Evolutionary conservation across 257 asterid species (phyloP).

Genomic region (Echites panduratus): DNA sequence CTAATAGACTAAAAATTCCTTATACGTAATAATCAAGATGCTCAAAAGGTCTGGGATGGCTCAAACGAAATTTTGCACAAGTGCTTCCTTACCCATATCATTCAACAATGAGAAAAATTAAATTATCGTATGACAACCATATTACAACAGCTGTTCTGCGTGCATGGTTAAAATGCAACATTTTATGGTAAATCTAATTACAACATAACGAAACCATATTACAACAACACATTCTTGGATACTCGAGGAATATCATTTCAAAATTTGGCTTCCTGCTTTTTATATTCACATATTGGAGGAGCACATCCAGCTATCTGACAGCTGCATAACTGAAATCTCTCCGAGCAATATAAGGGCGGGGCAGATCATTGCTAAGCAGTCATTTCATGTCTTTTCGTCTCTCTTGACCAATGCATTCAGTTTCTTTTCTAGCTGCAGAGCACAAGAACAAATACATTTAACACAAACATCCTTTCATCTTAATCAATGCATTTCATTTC

Average conservation of each 20-base stretch:
- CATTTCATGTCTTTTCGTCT: conserved; percentile 43
- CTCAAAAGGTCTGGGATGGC: not conserved
- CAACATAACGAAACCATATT: conserved; percentile 10
- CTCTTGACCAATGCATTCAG: conserved; percentile 35
- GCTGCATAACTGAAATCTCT: conserved; percentile 3
- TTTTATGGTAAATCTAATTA: not conserved
- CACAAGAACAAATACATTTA: not conserved
- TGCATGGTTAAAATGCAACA: not conserved
- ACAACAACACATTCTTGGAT: conserved; percentile 16
- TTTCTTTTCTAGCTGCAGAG: conserved; percentile 69
- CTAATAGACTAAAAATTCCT: not conserved
- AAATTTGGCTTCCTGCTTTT: conserved; percentile 21
- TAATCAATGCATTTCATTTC: too few relatives aligned
- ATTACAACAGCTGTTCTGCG: conserved; percentile 3
- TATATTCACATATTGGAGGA: conserved; percentile 23
- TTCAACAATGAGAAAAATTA: not conserved
- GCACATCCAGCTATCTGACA: conserved; percentile 6
- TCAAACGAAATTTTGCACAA: not conserved
- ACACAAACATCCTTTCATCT: too few relatives aligned
- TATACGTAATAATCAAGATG: not conserved
- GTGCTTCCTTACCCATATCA: not conserved
- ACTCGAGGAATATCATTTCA: conserved; percentile 24
- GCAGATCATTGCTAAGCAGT: conserved; percentile 1
- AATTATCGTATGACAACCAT: not conserved
- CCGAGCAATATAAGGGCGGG: not conserved